Evolutionary conservation across 169 alveolate genomes (phyloP).

Genomic region (Eimeria sp.): DNA sequence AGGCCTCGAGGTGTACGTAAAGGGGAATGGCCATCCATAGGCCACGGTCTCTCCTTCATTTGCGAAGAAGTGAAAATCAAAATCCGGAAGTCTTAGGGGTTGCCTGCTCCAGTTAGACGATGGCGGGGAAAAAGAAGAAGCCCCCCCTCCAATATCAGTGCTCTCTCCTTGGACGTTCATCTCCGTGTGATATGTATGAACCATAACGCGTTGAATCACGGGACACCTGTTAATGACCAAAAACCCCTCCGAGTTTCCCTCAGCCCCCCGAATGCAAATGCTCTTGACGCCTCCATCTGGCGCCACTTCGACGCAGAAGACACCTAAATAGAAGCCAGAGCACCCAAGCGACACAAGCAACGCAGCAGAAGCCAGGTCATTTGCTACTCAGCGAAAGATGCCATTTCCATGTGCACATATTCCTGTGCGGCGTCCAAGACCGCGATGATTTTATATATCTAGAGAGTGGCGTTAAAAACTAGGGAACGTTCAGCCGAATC

Average conservation of each 20-base stretch:
- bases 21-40: constrained; percentile 94
- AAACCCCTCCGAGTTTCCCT: constrained; percentile 86
- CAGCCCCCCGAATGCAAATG: constrained; percentile 87
- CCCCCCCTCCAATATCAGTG: background rate
- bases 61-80: constrained; percentile 85
- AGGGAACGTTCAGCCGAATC: background rate
- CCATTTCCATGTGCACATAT: background rate
- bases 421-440: background rate
- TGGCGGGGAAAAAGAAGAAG: constrained; percentile 20
- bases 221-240: constrained; percentile 89
- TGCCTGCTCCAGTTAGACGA: constrained; percentile 28
- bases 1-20: constrained; percentile 88
- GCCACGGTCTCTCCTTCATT: constrained; percentile 88
- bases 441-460: background rate
- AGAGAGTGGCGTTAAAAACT: background rate
- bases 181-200: constrained; percentile 87
- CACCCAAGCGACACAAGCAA: background rate
- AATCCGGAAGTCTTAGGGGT: constrained; percentile 60
- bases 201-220: constrained; percentile 87
- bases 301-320: constrained; percentile 87
- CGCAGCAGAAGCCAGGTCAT: background rate
- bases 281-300: constrained; percentile 91
- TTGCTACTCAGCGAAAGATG: background rate
- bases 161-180: constrained; percentile 71
- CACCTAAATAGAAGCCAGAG: constrained; percentile 42